phyloP scores from a whole-genome alignment of 495 filamentous ascomycete species.

The Beverwykella pulmonaria region DNA sequence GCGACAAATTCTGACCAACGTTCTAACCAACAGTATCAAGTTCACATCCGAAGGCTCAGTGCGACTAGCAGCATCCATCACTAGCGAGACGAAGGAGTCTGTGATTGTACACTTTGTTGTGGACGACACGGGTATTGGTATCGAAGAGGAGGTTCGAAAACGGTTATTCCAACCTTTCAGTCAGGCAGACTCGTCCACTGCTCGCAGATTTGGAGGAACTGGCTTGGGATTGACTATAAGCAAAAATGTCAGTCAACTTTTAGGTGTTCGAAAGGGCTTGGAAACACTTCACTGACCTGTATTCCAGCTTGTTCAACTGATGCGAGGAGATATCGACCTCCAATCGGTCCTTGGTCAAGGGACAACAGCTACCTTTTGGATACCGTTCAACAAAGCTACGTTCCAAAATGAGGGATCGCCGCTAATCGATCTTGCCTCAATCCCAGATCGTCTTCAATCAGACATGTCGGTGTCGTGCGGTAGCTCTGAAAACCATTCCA shows the following conservation, averaged over 20 bases:
- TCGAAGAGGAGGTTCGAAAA: constrained; percentile 71
- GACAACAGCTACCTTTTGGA: constrained; percentile 57
- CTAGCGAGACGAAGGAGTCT: constrained; percentile 44
- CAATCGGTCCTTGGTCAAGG: constrained; percentile 55
- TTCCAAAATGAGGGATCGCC: constrained; percentile 44
- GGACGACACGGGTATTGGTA: constrained; percentile 82
- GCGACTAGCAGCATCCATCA: constrained; percentile 45
- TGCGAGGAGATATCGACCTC: constrained; percentile 75
- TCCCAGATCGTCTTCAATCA: constrained; percentile 64
- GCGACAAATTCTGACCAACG: constrained; percentile 80
- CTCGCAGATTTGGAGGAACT: constrained; percentile 76
- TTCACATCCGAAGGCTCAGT: constrained; percentile 78
- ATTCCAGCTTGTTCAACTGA: constrained; percentile 67
- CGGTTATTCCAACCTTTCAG: constrained; percentile 84
- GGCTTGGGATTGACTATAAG: constrained; percentile 80
- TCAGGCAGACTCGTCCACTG: constrained; percentile 79
- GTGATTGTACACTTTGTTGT: constrained; percentile 62
- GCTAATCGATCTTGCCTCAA: constrained; percentile 54
- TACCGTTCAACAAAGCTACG: constrained; percentile 64
- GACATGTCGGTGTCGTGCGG: constrained; percentile 64
- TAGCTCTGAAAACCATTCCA: constrained; percentile 55
- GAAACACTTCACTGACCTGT: not conserved
- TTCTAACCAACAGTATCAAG: constrained; percentile 88
- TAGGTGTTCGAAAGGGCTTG: not conserved
- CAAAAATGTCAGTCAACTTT: constrained; percentile 55